Percentiles rank a stretch among this genome's conserved stretches.
These are phyloP conservation scores for Curvularia verruculosa DNA, from an alignment of 2,329 filamentous ascomycete genomes.

Conservation along the genomic window DNA sequence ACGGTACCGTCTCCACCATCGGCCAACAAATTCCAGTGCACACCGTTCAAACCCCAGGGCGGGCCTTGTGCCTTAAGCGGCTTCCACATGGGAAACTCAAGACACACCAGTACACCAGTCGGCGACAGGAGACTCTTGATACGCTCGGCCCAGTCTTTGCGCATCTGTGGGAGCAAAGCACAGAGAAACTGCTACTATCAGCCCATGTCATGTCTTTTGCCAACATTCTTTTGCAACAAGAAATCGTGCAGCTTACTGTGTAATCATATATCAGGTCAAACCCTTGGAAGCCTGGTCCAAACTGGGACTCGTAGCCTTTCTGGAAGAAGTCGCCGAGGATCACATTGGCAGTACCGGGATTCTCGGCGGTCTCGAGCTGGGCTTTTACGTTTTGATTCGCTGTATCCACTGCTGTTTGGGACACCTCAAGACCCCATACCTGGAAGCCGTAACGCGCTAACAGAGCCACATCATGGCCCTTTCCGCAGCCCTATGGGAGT, in stretches of 20 bases:
- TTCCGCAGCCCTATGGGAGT: conserved; percentile 66
- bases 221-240: neutral
- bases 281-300: conserved; percentile 27
- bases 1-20: conserved; percentile 20
- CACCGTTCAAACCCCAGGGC: conserved; percentile 70
- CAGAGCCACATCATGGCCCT: conserved; percentile 78
- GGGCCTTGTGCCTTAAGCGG: conserved; percentile 67
- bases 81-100: conserved; percentile 78
- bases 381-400: conserved; percentile 20
- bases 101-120: conserved; percentile 61
- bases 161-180: conserved; percentile 60
- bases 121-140: conserved; percentile 60
- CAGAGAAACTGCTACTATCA: conserved; percentile 59
- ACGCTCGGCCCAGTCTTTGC: conserved; percentile 61
- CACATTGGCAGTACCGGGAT: conserved; percentile 57
- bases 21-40: conserved; percentile 23
- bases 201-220: neutral
- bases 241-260: conserved; percentile 51
- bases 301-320: conserved; percentile 57
- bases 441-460: conserved; percentile 76
- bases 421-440: conserved; percentile 72
- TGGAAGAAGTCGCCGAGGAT: conserved; percentile 69
- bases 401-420: conserved; percentile 51
- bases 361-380: conserved; percentile 14
- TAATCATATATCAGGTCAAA: conserved; percentile 69